A percentile compares a stretch with the other conserved stretches of the same genome.
These are phyloP conservation scores for Aureobasidium sp. DNA, from an alignment of 2,329 filamentous ascomycete species.

Conservation along the genomic window DNA sequence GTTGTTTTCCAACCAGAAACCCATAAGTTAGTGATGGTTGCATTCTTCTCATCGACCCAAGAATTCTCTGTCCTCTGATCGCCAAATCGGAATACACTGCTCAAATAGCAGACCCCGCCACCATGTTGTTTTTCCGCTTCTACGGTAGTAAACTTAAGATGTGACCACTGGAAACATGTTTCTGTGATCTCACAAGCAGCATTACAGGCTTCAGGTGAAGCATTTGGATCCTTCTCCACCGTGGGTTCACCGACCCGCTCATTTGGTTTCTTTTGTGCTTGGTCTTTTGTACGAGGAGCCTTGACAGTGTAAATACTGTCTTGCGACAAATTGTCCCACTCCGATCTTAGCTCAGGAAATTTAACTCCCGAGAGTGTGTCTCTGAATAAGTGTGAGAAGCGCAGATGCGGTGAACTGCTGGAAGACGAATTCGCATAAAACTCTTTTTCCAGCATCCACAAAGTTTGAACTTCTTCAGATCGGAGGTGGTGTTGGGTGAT, in stretches of 20 bases:
- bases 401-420: constrained; percentile 8
- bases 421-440: constrained; percentile 19
- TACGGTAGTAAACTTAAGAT: constrained; percentile 24
- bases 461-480: constrained; percentile 23
- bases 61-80: constrained; percentile 16
- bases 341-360: constrained; percentile 7
- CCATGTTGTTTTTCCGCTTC: background rate
- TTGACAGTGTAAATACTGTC: constrained; percentile 21
- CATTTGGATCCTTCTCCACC: constrained; percentile 23
- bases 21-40: background rate
- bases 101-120: constrained; percentile 27
- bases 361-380: constrained; percentile 25
- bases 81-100: constrained; percentile 27
- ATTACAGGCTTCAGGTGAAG: constrained; percentile 21
- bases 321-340: constrained; percentile 28
- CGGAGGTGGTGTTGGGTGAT: constrained; percentile 31
- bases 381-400: constrained; percentile 14
- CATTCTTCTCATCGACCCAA: constrained; percentile 27
- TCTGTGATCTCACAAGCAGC: constrained; percentile 18
- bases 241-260: constrained; percentile 25
- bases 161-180: constrained; percentile 26
- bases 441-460: constrained; percentile 27
- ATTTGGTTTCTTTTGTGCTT: constrained; percentile 20
- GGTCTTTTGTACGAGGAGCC: constrained; percentile 16
- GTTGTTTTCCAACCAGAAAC: background rate